phyloP scores from a whole-genome alignment of 225 moss, liverwort and hornwort species.

The Lunularia cruciata region DNA sequence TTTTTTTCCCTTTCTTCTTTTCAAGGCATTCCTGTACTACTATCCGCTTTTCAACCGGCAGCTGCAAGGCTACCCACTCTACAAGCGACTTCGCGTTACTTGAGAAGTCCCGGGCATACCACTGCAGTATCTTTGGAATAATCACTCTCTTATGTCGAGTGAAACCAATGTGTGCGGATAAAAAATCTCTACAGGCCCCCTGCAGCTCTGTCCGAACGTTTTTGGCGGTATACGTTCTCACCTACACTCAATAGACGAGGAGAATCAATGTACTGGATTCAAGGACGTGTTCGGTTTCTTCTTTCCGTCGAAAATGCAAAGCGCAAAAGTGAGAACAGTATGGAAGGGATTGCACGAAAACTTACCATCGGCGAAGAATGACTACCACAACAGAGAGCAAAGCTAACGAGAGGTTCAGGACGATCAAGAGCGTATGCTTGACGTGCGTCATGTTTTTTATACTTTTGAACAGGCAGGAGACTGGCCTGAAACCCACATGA shows the following conservation, averaged over 20 bases:
- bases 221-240: constrained; percentile 66
- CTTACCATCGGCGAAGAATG: constrained; percentile 82
- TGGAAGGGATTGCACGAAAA: not conserved
- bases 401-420: constrained; percentile 87
- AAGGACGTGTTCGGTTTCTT: not conserved
- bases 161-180: constrained; percentile 72
- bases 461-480: constrained; percentile 71
- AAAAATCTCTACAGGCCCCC: constrained; percentile 69
- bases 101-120: constrained; percentile 94
- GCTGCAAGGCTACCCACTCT: constrained; percentile 67
- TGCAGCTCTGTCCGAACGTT: constrained; percentile 63
- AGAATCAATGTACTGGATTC: no score
- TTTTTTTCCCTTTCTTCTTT: constrained; percentile 48
- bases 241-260: constrained; percentile 38
- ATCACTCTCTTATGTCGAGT: constrained; percentile 59
- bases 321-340: not conserved
- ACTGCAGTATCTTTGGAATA: constrained; percentile 83
- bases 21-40: constrained; percentile 62
- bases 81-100: constrained; percentile 75
- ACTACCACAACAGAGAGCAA: constrained; percentile 90
- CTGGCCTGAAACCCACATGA: constrained; percentile 58
- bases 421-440: constrained; percentile 63
- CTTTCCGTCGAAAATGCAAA: no score
- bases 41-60: constrained; percentile 62
- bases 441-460: constrained; percentile 66